Base-by-base conservation (phyloP, 2,329 filamentous ascomycete species). In the Emmonsiellopsis sp. region DNA sequence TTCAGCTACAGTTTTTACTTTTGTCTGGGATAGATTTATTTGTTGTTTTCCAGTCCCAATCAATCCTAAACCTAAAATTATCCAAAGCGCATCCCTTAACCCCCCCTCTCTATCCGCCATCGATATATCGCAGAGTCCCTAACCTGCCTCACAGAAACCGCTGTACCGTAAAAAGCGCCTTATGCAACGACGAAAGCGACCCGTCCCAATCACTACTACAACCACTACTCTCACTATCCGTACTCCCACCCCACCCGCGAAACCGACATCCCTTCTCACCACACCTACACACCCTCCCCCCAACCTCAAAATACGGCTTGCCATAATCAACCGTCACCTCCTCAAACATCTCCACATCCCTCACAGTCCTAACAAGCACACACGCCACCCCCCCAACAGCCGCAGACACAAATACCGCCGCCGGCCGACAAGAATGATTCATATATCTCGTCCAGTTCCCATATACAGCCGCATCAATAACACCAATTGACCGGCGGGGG, bases 401-500 rank as follows among this genome's bases (percentile, higher is more conserved):
- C 20, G 53, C 50, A 2, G 13, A 15, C 1, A 6, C 6, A 45
- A 67, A 70, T 1, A 15, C 6, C 2, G 58, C 60, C 10, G 53
- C 55, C 10, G 67, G 38, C 2, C 65, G 57, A 56, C 69, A 72
- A 1, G 65, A 69, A 50, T 70, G 69, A 50, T 67, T 71, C 35
- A 68, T 58, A 42, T 62, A 72, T 13, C 69, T 62, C 5, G 66
- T 68, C 58, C 67, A 71, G 45, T 67, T 69, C 6, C 67, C 67
- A 48, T 55, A 57, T 4, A 46, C 41, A 13, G 57, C 56, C 5
- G 64, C 54, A 37, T 56, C 57, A 40, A 66, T 58, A 3, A 50
- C 15, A 32, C 44, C 34, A 15, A 51, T 42, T 13, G 37, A 41
- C 37, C 49, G 37, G 3, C 6, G 37, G 3, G 15, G 26, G 50